Percentiles rank a stretch among this genome's conserved stretches.
phyloP scores from a whole-genome alignment of 106 monocot genomes.

The Platanthera guangdongensis region DNA sequence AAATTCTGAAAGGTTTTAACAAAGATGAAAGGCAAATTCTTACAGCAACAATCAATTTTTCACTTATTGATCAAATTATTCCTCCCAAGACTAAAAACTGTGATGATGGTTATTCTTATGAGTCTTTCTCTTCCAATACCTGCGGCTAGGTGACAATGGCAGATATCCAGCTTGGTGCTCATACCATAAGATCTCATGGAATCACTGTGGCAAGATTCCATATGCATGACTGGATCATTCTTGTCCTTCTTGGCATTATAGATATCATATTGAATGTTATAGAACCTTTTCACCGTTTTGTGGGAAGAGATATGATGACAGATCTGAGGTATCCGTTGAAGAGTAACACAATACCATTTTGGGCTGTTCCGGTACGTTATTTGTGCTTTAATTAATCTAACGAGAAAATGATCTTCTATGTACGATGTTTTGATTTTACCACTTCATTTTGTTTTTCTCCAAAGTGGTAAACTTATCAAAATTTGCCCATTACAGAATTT shows the following conservation, averaged over 20 bases:
- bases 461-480: no score
- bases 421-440: no score
- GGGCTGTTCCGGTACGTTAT: constrained; percentile 74
- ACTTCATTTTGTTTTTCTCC: no score
- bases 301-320: constrained; percentile 72
- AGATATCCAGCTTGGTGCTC: constrained; percentile 50
- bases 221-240: constrained; percentile 84
- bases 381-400: not conserved
- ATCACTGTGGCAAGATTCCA: constrained; percentile 54
- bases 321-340: constrained; percentile 72
- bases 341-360: constrained; percentile 74
- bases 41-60: not conserved
- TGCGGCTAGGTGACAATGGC: constrained; percentile 41
- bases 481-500: not conserved
- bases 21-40: not conserved
- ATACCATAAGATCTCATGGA: constrained; percentile 80
- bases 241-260: constrained; percentile 45
- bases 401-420: no score
- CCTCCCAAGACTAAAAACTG: not conserved
- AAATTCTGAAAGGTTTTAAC: not conserved
- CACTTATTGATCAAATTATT: not conserved
- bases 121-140: not conserved
- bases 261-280: constrained; percentile 66
- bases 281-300: constrained; percentile 79
- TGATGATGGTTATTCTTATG: not conserved